A percentile compares a stretch with the other conserved stretches of the same genome.
Evolutionary conservation across 441 rosid genomes (phyloP).

Genomic region (Daphne laureola): DNA sequence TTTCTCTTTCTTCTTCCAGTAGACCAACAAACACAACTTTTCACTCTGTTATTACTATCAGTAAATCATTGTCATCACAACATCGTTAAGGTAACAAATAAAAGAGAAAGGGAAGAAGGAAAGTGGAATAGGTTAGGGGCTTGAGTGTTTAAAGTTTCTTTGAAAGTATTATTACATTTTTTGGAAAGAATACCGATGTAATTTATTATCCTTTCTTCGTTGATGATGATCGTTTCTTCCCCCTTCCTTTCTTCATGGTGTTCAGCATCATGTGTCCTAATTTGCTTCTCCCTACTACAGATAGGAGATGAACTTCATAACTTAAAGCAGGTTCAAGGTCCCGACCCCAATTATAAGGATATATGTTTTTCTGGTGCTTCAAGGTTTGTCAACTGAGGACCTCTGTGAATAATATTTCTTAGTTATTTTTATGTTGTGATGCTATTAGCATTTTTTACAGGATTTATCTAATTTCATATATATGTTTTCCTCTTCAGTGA

Average conservation of each 20-base stretch:
- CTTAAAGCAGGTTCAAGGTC: conserved; percentile 65
- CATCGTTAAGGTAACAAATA: no score
- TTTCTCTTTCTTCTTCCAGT: no score
- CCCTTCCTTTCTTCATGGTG: background rate
- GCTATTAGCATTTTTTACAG: background rate
- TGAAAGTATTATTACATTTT: no score
- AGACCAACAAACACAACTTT: no score
- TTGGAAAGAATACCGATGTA: no score
- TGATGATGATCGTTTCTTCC: conserved; percentile 9
- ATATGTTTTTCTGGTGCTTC: conserved; percentile 71
- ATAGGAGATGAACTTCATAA: conserved; percentile 49
- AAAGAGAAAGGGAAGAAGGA: no score
- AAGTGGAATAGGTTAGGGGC: no score
- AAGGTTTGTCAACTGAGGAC: conserved; percentile 34
- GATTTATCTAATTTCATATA: conserved; percentile 11
- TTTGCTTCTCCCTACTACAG: conserved; percentile 30
- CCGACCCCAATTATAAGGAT: conserved; percentile 86
- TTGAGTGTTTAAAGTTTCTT: no score
- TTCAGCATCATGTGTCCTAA: background rate
- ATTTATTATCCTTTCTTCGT: background rate
- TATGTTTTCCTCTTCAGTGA: conserved; percentile 35
- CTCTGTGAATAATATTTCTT: background rate
- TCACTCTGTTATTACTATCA: no score
- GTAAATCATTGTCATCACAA: no score
- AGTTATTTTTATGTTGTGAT: conserved; percentile 5